Base-by-base conservation (phyloP, 2,329 filamentous ascomycete species). In the Alternaria novae-zelandiae region DNA sequence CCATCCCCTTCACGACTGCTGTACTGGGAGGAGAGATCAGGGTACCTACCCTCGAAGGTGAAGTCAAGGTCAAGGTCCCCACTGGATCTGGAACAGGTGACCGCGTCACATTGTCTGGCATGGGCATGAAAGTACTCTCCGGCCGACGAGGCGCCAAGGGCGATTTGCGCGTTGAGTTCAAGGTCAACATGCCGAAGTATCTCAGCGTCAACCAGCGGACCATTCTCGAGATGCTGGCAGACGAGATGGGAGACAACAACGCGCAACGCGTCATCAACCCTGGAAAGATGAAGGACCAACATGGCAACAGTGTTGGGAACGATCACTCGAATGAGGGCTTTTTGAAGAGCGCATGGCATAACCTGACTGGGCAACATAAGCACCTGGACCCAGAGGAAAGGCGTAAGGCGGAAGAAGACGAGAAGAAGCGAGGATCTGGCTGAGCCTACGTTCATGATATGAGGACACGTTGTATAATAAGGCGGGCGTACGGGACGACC, bases 71-170 rank as follows among this genome's bases (percentile, higher is more conserved):
- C 74, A 95, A 94, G 81, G 91, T 99, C 30, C 89, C 89, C 20
- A 97, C 94, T 0, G 96, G 96, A 54, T 98, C 96, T 12, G 93
- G 89, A 70, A 97, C 94, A 3, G 96, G 96, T 56, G 96, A 99
- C 77, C 93, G 90, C 79, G 90, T 98, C 74, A 97, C 93, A 1
- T 84, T 99, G 17, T 85, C 89, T 1, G 95, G 95, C 7, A 94
- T 93, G 91, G 96, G 96, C 63, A 98, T 99, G 95, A 94, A 92
- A 82, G 91, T 92, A 73, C 85, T 99, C 11, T 85, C 75, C 41
- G 67, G 69, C 10, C 70, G 71, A 17, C 87, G 93, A 51, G 86
- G 89, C 59, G 86, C 86, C 43, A 88, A 86, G 28, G 96, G 96
- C 68, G 96, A 99, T 76, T 83, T 99, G 64, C 91, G 89, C 78